Evolutionary conservation across 495 filamentous ascomycete species (phyloP).

Genomic region (Aspergillus conjunctus): DNA sequence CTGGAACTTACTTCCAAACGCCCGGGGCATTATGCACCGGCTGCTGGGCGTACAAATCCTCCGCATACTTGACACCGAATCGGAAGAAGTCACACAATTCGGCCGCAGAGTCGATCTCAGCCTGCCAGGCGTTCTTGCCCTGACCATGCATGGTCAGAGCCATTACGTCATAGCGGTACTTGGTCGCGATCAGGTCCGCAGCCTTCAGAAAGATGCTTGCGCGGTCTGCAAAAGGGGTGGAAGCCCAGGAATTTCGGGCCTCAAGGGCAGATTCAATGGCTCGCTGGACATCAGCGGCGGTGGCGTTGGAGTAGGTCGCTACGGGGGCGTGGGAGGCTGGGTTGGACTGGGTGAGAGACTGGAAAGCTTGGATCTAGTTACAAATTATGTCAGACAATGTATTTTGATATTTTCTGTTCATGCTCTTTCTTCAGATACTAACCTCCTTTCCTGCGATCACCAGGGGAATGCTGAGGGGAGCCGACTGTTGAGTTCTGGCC

Average conservation of each 20-base stretch:
- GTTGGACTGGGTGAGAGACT: conserved; percentile 62
- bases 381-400: neutral
- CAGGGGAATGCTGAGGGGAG: conserved; percentile 71
- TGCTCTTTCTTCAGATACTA: conserved; percentile 13
- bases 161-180: conserved; percentile 93
- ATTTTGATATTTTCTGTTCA: neutral
- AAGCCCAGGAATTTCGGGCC: conserved; percentile 81
- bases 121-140: conserved; percentile 96
- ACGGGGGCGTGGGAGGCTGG: conserved; percentile 75
- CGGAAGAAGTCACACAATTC: conserved; percentile 90
- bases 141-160: conserved; percentile 92
- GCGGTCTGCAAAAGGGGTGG: conserved; percentile 79
- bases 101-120: conserved; percentile 92
- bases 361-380: conserved; percentile 38
- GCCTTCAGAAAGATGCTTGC: conserved; percentile 95
- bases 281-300: conserved; percentile 65
- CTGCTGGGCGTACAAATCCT: conserved; percentile 84
- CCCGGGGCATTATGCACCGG: conserved; percentile 74
- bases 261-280: conserved; percentile 81
- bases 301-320: conserved; percentile 78
- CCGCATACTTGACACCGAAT: conserved; percentile 83
- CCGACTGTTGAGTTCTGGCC: conserved; percentile 57
- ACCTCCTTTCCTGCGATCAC: conserved; percentile 80
- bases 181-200: conserved; percentile 81
- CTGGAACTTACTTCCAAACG: conserved; percentile 67